A percentile compares a stretch with the other conserved stretches of the same genome.
Conservation (phyloP, 805 yeast genomes). For the Candida gorgasii region DNA sequence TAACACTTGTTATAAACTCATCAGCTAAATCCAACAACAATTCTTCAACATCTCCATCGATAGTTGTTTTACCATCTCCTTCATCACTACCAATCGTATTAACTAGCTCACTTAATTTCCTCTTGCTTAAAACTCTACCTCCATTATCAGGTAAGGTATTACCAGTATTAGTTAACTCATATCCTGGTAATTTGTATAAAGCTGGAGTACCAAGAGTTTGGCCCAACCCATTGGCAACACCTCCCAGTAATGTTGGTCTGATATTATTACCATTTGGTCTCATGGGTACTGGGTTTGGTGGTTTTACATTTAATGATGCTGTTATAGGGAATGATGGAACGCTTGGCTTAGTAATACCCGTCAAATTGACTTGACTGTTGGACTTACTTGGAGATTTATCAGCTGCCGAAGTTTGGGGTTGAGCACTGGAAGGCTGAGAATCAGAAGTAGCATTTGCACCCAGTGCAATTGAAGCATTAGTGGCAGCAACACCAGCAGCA, state of each 20-base stretch:
- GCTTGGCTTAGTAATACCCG: conserved; percentile 49
- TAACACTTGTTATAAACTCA: conserved; percentile 88
- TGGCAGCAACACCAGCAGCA: conserved; percentile 15
- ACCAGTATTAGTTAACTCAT: conserved; percentile 54
- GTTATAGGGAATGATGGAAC: conserved; percentile 76
- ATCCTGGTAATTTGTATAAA: conserved; percentile 70
- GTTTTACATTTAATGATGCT: conserved; percentile 61
- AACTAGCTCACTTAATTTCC: conserved; percentile 87
- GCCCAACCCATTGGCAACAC: conserved; percentile 73
- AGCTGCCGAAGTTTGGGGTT: conserved; percentile 7
- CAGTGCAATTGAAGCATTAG: conserved; percentile 9
- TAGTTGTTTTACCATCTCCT: conserved; percentile 86
- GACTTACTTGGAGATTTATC: conserved; percentile 16
- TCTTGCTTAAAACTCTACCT: conserved; percentile 80
- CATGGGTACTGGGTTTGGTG: conserved; percentile 64
- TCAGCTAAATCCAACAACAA: conserved; percentile 89
- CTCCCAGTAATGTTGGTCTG: conserved; percentile 84
- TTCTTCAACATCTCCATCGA: conserved; percentile 97
- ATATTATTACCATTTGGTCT: conserved; percentile 49
- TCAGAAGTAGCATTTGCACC: background rate
- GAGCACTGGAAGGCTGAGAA: conserved; percentile 4
- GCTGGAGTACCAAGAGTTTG: conserved; percentile 72
- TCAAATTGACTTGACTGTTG: conserved; percentile 26
- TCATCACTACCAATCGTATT: conserved; percentile 79
- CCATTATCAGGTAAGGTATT: conserved; percentile 52